These are phyloP conservation scores for Singerocomus inundabilis DNA, from an alignment of 1,284 basidiomycete genomes.

Conservation along the genomic window DNA sequence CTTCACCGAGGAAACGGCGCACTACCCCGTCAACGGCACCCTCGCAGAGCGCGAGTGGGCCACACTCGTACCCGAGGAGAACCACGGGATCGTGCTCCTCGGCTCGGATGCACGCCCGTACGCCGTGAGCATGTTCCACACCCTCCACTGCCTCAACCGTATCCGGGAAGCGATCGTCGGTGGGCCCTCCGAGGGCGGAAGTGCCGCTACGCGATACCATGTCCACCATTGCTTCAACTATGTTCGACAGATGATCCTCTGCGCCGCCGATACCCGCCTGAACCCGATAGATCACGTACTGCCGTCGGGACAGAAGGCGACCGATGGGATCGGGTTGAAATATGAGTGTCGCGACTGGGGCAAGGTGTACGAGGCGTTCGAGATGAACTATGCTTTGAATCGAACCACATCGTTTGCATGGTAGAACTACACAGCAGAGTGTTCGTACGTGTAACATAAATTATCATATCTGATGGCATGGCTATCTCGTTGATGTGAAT, in stretches of 20 bases:
- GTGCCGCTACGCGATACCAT: slow-evolving; percentile 7
- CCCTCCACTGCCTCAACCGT: slow-evolving; percentile 24
- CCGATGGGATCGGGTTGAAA: slow-evolving; percentile 23
- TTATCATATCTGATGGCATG: too few relatives aligned
- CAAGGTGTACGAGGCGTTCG: slow-evolving; percentile 23
- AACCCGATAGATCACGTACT: slow-evolving; percentile 26
- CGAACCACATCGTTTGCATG: slow-evolving; percentile 12
- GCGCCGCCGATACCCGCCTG: slow-evolving; percentile 27
- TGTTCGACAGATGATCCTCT: slow-evolving; percentile 35
- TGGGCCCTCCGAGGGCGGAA: background rate
- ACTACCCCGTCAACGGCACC: slow-evolving; percentile 26
- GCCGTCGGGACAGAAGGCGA: slow-evolving; percentile 12
- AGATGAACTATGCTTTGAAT: slow-evolving; percentile 22
- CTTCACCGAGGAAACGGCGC: slow-evolving; percentile 31
- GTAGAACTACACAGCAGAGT: background rate
- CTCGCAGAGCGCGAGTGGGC: slow-evolving; percentile 31
- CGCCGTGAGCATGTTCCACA: slow-evolving; percentile 25
- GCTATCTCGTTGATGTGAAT: too few relatives aligned
- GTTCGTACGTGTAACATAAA: too few relatives aligned
- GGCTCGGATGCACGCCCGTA: slow-evolving; percentile 16
- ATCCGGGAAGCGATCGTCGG: slow-evolving; percentile 24
- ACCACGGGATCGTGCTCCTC: slow-evolving; percentile 27
- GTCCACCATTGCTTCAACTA: slow-evolving; percentile 37
- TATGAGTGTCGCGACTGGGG: slow-evolving; percentile 24
- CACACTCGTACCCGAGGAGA: slow-evolving; percentile 30